Base-by-base conservation (phyloP, 2,329 filamentous ascomycete species). In the Pyrenochaeta sp. region DNA sequence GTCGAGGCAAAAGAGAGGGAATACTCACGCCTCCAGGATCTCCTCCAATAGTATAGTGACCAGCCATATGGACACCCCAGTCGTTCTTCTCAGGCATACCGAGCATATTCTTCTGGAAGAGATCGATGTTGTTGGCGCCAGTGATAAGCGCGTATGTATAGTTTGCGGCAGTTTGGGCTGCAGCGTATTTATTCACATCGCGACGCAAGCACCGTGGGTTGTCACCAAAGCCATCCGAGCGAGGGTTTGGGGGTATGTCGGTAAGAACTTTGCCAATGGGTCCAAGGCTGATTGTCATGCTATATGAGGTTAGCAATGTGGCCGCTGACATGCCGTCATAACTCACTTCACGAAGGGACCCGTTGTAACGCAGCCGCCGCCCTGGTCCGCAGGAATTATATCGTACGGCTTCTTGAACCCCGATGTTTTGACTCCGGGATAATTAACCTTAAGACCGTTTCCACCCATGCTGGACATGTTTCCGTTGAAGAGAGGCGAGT, bases 11-110 rank as follows among this genome's bases (percentile, higher is more conserved):
- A 30, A 11, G 18, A 7, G 18, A 24, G 19, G 14, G 7, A 22
- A 21, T n/a, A 58, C 58, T 53, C 51, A 58, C 58, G 35, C 58
- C 58, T 19, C 58, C 56, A n/a, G 58, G 58, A 41, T 77, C 75
- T 11, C 74, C 76, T 6, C 72, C 73, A 37, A 74, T 69, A 3
- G 71, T 69, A 50, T 74, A 75, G 51, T 79, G 76, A 5, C 76
- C 76, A 3, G 63, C 75, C 1, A 71, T 72, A 48, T 79, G 77
- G 1, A 77, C 71, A 5, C 74, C 73, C 7, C 65, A 50, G 32
- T 69, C 67, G 11, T 61, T 61, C 9, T 55, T 61, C 2, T 61
- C 52, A 22, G 67, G 61, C 30, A 71, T 69, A 7, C 65, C 67
- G 44, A 75, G 73, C 55, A 76, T 64, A 20, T 39, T 41, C 34